Percentiles rank a stretch among this genome's conserved stretches.
Evolutionary conservation across 352 stramenopile genomes (phyloP).

Genomic region (Aphanomyces invadans): DNA sequence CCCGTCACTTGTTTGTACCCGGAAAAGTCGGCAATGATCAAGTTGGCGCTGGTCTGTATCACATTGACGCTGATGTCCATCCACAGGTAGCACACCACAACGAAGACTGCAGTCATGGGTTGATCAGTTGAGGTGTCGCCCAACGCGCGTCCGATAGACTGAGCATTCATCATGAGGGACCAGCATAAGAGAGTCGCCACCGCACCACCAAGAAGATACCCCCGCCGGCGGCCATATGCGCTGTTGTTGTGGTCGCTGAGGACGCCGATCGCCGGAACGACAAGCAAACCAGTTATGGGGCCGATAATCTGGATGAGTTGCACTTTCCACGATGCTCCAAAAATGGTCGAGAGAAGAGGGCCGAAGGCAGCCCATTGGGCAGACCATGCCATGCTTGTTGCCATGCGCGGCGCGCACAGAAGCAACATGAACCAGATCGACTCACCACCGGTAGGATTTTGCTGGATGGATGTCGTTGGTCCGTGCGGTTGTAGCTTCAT

Average conservation of each 20-base stretch:
- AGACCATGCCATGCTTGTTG: conserved; percentile 71
- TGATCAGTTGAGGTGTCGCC: conserved; percentile 40
- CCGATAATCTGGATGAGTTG: conserved; percentile 69
- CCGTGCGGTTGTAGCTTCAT: no score
- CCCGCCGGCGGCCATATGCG: conserved; percentile 52
- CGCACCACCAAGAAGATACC: conserved; percentile 53
- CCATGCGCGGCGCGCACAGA: conserved; percentile 55
- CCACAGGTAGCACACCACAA: conserved; percentile 71
- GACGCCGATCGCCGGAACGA: conserved; percentile 57
- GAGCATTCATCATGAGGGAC: conserved; percentile 61
- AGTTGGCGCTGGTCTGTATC: conserved; percentile 55
- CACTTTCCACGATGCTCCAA: conserved; percentile 51
- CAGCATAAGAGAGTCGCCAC: conserved; percentile 56
- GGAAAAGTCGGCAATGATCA: conserved; percentile 71
- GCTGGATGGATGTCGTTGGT: no score
- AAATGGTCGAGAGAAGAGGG: conserved; percentile 55
- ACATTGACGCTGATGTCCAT: conserved; percentile 80
- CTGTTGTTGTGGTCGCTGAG: conserved; percentile 49
- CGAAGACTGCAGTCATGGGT: conserved; percentile 48
- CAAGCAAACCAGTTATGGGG: conserved; percentile 56
- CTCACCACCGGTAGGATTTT: no score
- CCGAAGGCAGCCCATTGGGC: conserved; percentile 70
- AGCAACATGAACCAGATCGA: conserved; percentile 60
- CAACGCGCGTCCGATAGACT: conserved; percentile 48
- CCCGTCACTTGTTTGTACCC: conserved; percentile 59